Evolutionary conservation across 169 alveolate genomes (phyloP).

Genomic region (Eimeria tenella): DNA sequence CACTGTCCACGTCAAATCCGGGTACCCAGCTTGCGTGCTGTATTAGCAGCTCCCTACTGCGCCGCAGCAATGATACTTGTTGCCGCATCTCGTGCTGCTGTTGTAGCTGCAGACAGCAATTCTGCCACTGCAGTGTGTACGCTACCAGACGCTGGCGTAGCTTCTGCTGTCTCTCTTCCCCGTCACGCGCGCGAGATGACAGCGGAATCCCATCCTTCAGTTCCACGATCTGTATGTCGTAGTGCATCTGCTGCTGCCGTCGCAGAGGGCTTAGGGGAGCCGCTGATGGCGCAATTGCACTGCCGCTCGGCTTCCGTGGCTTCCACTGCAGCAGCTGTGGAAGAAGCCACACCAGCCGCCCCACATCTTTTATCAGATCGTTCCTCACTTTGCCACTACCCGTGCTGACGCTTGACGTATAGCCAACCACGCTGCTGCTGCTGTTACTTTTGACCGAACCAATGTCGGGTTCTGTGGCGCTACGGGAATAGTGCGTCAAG

Average conservation of each 20-base stretch:
- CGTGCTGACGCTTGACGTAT: not conserved
- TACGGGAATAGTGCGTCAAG: slow-evolving; percentile 53
- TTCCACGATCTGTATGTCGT: slow-evolving; percentile 58
- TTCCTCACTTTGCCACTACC: slow-evolving; percentile 54
- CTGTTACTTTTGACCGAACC: not conserved
- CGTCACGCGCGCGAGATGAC: slow-evolving; percentile 43
- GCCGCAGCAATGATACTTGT: slow-evolving; percentile 43
- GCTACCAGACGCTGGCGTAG: slow-evolving; percentile 61
- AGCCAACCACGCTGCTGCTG: slow-evolving; percentile 14
- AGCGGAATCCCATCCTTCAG: slow-evolving; percentile 47
- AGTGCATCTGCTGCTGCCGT: slow-evolving; percentile 40
- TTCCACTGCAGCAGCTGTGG: slow-evolving; percentile 76
- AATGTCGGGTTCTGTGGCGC: slow-evolving; percentile 28
- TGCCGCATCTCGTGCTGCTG: slow-evolving; percentile 60
- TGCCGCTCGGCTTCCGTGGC: slow-evolving; percentile 2
- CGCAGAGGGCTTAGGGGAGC: slow-evolving; percentile 14
- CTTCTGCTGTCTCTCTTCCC: slow-evolving; percentile 71
- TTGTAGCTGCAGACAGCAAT: slow-evolving; percentile 53
- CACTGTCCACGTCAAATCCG: slow-evolving; percentile 39
- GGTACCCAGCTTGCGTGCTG: slow-evolving; percentile 52
- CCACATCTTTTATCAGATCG: slow-evolving; percentile 61
- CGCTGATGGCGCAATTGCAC: slow-evolving; percentile 2
- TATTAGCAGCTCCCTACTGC: slow-evolving; percentile 50
- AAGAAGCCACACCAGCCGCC: slow-evolving; percentile 70
- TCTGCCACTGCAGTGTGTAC: slow-evolving; percentile 67